A percentile compares a stretch with the other conserved stretches of the same genome.
phyloP scores from a whole-genome alignment of 805 yeast species.

The Zygosaccharomyces pseudorouxii region DNA sequence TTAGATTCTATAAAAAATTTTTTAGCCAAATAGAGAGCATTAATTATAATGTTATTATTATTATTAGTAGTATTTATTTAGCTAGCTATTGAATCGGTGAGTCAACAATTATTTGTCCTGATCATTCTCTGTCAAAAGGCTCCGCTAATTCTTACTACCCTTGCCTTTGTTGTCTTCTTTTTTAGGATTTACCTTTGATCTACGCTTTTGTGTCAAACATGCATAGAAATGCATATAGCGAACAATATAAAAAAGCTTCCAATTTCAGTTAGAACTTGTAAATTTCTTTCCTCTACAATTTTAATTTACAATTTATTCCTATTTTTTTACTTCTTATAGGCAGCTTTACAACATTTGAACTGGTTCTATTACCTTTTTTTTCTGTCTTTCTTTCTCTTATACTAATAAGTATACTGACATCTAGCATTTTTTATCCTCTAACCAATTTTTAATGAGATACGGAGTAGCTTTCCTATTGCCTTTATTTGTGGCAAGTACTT shows the following conservation, averaged over 20 bases:
- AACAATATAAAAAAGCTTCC: not conserved
- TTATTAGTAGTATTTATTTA: not conserved
- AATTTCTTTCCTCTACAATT: not conserved
- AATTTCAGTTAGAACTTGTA: not conserved
- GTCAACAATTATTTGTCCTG: not conserved
- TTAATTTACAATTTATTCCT: not conserved
- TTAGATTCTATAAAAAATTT: slow-evolving; percentile 30
- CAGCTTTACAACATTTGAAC: not conserved
- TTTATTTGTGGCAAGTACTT: slow-evolving; percentile 2
- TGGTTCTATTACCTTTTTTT: not conserved
- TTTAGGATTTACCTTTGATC: not conserved
- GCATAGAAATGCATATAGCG: not conserved
- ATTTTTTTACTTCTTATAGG: not conserved
- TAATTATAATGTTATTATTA: not conserved
- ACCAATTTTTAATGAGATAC: slow-evolving; percentile 5
- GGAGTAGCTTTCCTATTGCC: slow-evolving; percentile 6
- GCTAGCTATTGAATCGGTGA: too few species aligned
- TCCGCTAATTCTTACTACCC: not conserved
- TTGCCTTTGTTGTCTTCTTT: not conserved
- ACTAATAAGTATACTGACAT: not conserved
- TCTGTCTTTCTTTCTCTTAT: not conserved
- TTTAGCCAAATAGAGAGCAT: slow-evolving; percentile 10
- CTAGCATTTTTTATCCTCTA: not conserved
- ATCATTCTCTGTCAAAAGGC: too few species aligned
- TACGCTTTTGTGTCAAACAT: not conserved